phyloP scores from a whole-genome alignment of 129 eudicot genomes.

The Chrysanthemum lavandulifolium region DNA sequence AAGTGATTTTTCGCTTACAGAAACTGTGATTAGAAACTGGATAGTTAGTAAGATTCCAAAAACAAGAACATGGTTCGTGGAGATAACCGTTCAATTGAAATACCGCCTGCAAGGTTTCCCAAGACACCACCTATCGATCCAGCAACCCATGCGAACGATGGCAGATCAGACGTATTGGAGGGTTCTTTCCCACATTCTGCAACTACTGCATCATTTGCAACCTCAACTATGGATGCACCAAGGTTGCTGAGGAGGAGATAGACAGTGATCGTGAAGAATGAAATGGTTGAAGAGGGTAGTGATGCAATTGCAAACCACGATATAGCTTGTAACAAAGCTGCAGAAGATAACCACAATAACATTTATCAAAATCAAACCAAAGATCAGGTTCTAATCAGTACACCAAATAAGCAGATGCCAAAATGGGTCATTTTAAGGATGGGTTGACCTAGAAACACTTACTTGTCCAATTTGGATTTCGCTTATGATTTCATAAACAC shows the following conservation, averaged over 20 bases:
- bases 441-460: background rate
- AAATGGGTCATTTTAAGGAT: background rate
- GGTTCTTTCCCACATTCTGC: conserved; percentile 66
- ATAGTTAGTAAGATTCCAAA: conserved; percentile 56
- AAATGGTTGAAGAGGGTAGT: conserved; percentile 53
- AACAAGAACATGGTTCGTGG: conserved; percentile 57
- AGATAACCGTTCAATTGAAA: conserved; percentile 43
- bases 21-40: conserved; percentile 58
- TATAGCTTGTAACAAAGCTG: conserved; percentile 83
- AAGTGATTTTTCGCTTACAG: conserved; percentile 54
- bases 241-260: conserved; percentile 84
- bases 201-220: conserved; percentile 93
- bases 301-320: conserved; percentile 83
- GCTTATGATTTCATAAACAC: too few species aligned
- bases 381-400: background rate
- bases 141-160: conserved; percentile 92
- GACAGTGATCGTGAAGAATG: conserved; percentile 58
- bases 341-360: conserved; percentile 25
- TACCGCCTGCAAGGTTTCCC: conserved; percentile 73
- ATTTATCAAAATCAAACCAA: conserved; percentile 10
- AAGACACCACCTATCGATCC: conserved; percentile 71
- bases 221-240: conserved; percentile 89
- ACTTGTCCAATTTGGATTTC: background rate
- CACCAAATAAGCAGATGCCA: background rate
- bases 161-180: conserved; percentile 50